These are phyloP conservation scores for Salvia hispanica DNA, from an alignment of 257 asterid genomes.

Conservation along the genomic window DNA sequence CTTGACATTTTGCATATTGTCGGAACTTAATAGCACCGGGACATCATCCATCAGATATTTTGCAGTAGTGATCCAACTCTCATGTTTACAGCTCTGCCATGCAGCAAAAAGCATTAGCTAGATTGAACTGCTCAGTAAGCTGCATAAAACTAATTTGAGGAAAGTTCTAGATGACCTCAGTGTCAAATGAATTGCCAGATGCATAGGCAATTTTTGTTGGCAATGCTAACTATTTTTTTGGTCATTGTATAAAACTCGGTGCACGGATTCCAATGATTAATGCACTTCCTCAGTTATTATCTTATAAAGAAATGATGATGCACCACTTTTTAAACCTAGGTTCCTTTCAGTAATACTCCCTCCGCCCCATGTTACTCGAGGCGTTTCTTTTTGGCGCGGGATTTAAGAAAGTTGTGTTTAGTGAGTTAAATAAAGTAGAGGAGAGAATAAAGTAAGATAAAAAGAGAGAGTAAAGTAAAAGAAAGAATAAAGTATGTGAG, in stretches of 20 bases:
- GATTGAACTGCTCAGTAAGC: constrained; percentile 15
- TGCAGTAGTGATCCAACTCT: constrained; percentile 83
- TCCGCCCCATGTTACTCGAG: too few species aligned
- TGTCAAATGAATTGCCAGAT: neutral
- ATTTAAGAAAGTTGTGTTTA: too few species aligned
- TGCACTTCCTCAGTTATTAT: neutral
- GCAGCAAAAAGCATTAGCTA: constrained; percentile 27
- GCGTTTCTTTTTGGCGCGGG: too few species aligned
- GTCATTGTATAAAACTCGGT: neutral
- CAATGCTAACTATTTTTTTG: neutral
- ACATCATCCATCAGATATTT: constrained; percentile 84
- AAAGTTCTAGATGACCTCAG: neutral
- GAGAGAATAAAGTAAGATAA: too few species aligned
- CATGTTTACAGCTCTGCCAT: constrained; percentile 91
- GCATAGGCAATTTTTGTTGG: constrained; percentile 12
- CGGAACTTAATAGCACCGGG: constrained; percentile 65
- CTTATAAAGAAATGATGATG: neutral
- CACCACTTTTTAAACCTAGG: neutral
- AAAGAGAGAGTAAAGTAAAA: too few species aligned
- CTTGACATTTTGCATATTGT: constrained; percentile 52
- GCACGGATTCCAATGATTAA: neutral
- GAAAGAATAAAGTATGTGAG: too few species aligned
- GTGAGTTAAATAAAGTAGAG: too few species aligned
- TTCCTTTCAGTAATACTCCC: constrained; percentile 22
- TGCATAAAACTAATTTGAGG: neutral